Evolutionary conservation across 495 filamentous ascomycete genomes (phyloP), one percentile per base, ranked within the genome.

Genomic region (Aspergillus nanangensis): DNA sequence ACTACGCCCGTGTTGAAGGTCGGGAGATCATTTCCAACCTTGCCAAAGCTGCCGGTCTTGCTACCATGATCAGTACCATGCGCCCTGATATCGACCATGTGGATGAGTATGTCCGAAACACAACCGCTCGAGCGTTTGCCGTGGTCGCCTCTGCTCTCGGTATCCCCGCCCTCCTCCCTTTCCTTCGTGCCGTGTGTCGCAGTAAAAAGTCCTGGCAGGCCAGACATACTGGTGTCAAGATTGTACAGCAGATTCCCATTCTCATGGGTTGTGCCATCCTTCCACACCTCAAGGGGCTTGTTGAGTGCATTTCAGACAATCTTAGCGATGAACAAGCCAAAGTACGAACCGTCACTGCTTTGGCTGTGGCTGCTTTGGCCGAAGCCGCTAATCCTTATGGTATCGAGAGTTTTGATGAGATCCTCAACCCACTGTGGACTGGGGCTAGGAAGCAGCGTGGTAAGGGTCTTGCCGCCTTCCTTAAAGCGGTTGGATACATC

Each of bases 141-240:
- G 94, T 97, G 4, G 94, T 99, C 19, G 94, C 94, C 11, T 96
- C 90, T 25, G 94, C 94, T 11, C 82, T 99, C 3, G 94, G 94
- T 48, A 96, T 99, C 36, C 94, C 94, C 8, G 89, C 91, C 9
- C 80, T 99, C 32, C 79, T 97, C 32, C 93, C 94, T 3, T 97
- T 99, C 77, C 74, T 97, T 31, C 83, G 90, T 50, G 94, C 94
- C 40, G 93, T 97, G 10, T 97, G 92, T 61, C 82, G 90, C 55
- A 95, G 89, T 69, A 97, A 97, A 67, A 97, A 96, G 63, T 97
- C 93, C 32, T 99, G 94, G 94, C 90, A 97, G 62, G 94, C 94
- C 44, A 76, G 94, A 49, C 94, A 99, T 63, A 99, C 94, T n/a
- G 94, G 94, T 66, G 94, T 97, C 38, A 97, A 97, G 74, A 96